Evolutionary conservation across 257 asterid species (phyloP), one percentile per base, ranked within the genome.

Genomic region (Penstemon newberryi): DNA sequence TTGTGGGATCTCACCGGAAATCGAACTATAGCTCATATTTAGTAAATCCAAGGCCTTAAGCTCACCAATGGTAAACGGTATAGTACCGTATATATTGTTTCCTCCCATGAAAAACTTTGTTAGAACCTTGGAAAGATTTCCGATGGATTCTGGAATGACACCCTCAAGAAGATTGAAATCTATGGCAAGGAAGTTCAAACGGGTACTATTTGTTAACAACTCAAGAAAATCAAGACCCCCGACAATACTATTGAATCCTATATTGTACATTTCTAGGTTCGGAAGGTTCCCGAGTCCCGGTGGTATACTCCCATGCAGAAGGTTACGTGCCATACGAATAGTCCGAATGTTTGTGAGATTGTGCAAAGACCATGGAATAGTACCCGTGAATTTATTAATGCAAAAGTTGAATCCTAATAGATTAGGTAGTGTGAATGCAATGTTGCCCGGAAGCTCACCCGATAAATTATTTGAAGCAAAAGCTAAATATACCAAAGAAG

Each of bases 211-310:
- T 0, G 74, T 25, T 40, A 87, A 44, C 0, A 72, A 72, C 37
- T 78, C 79, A 15, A 87, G 75, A 63, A 87, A 77, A 66, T 60
- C 64, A 9, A 82, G 70, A 39, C 83, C 85, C 39, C 70, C 45
- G 0, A 25, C 62, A 3, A 80, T 68, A 51, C 68, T 64, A 67
- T 86, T 89, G 66, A 19, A 69, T n/a, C 86, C 91, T 60, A 86
- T 86, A 59, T 80, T 81, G 8, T 83, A 85, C 79, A 80, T 67
- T 49, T 71, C 79, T 6, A 89, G 74, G 39, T 81, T 72, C 0
- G 78, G 79, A 53, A 86, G 87, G 69, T 86, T 85, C 44, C 81
- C 91, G 3, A 86, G 78, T 11, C 91, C 91, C 0, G 86, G 87
- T 1, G 96, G 96, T 33, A 89, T 66, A 18, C 50, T 73, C 36